phyloP scores from a whole-genome alignment of 371 early-diverging fungal genomes.

The Mortierella sp. region DNA sequence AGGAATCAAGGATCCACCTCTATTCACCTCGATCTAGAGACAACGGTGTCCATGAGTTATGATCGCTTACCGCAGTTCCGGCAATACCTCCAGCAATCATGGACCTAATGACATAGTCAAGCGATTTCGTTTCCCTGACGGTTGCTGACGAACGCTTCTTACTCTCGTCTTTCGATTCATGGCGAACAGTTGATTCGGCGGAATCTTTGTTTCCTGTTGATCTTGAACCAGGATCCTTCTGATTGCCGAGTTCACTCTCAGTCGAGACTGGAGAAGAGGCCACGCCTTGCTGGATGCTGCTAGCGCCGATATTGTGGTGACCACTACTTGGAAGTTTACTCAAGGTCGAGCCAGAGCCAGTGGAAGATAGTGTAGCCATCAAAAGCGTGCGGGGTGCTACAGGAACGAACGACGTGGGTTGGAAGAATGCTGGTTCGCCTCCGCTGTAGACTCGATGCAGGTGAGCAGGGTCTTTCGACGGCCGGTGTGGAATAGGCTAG shows the following conservation, averaged over 20 bases:
- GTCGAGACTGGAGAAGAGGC: neutral
- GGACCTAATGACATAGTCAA: slow-evolving; percentile 35
- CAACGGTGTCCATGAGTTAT: neutral
- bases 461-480: no score
- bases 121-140: slow-evolving; percentile 21
- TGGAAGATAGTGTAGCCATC: slow-evolving; percentile 38
- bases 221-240: neutral
- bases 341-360: slow-evolving; percentile 38
- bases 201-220: neutral
- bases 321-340: slow-evolving; percentile 19
- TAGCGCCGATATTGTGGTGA: neutral
- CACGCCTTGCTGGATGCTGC: neutral
- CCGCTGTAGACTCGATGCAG: neutral
- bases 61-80: slow-evolving; percentile 40
- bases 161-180: slow-evolving; percentile 11
- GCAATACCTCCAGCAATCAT: slow-evolving; percentile 53
- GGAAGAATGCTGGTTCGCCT: neutral
- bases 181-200: neutral
- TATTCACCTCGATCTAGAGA: neutral
- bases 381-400: no score
- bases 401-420: neutral
- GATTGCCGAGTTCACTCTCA: neutral
- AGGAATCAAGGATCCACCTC: no score
- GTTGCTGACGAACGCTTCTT: neutral
- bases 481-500: no score